phyloP scores from a whole-genome alignment of 805 yeast species.

The Saccharomycopsis malanga region DNA sequence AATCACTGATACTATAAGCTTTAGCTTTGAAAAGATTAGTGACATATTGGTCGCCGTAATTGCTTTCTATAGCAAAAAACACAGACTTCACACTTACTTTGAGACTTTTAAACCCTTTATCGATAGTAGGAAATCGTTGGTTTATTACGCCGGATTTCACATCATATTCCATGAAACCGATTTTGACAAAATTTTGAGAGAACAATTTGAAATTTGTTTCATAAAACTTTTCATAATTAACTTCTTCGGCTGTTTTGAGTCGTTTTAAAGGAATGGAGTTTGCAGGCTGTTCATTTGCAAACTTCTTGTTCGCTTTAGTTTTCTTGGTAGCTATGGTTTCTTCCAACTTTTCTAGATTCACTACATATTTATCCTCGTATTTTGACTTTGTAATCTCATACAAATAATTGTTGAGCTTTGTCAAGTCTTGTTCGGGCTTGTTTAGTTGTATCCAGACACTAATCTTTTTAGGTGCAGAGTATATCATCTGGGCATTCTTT shows the following conservation, averaged over 20 bases:
- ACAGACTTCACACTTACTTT: slow-evolving; percentile 10
- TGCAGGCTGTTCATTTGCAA: slow-evolving; percentile 1
- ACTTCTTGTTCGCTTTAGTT: neutral
- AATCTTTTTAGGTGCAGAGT: slow-evolving; percentile 34
- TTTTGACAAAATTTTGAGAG: slow-evolving; percentile 14
- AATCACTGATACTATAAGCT: slow-evolving; percentile 20
- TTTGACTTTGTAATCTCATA: slow-evolving; percentile 7
- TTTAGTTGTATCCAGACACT: slow-evolving; percentile 29
- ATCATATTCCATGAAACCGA: slow-evolving; percentile 20
- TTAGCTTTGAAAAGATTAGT: slow-evolving; percentile 20
- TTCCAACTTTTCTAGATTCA: slow-evolving; percentile 14
- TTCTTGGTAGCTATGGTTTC: neutral
- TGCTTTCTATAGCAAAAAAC: slow-evolving; percentile 21
- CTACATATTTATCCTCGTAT: slow-evolving; percentile 11
- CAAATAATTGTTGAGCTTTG: slow-evolving; percentile 2
- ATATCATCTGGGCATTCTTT: slow-evolving; percentile 32
- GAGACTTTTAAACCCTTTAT: slow-evolving; percentile 15
- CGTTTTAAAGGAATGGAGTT: slow-evolving; percentile 19
- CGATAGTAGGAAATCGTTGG: slow-evolving; percentile 14
- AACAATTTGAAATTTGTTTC: slow-evolving; percentile 18
- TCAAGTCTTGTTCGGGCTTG: slow-evolving; percentile 18
- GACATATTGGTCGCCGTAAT: slow-evolving; percentile 19
- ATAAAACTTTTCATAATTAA: slow-evolving; percentile 19
- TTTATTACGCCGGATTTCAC: neutral
- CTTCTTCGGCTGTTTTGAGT: slow-evolving; percentile 14